Conservation (phyloP, 179 eudicot genomes). For the Beta macrorhiza region DNA sequence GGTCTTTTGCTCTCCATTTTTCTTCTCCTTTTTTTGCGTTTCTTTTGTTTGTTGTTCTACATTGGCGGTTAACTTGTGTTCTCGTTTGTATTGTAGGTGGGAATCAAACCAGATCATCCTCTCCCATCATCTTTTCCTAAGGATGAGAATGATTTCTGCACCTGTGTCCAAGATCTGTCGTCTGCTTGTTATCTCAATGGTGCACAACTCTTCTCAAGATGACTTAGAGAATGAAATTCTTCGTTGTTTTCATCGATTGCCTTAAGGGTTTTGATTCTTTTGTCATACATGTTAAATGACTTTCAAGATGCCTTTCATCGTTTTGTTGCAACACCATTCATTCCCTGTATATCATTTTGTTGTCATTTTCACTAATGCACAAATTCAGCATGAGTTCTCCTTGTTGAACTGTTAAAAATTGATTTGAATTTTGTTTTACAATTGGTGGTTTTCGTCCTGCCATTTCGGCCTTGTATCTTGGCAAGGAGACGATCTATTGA, state of each 20-base stretch:
- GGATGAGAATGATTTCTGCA: slow-evolving; percentile 67
- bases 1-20: slow-evolving; percentile 37
- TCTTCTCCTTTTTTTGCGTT: neutral
- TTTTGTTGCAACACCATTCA: neutral
- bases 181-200: slow-evolving; percentile 62
- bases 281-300: neutral
- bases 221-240: slow-evolving; percentile 13
- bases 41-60: neutral
- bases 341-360: neutral
- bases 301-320: neutral
- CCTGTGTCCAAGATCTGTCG: slow-evolving; percentile 74
- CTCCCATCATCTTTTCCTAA: slow-evolving; percentile 84
- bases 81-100: slow-evolving; percentile 49
- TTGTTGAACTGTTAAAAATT: neutral
- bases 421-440: neutral
- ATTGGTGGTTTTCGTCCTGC: neutral
- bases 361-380: neutral
- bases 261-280: neutral
- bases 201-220: slow-evolving; percentile 57
- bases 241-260: neutral
- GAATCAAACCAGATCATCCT: slow-evolving; percentile 88
- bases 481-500: too few relatives aligned
- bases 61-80: neutral
- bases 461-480: too few relatives aligned
- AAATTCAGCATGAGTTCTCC: neutral